These are phyloP conservation scores for Backusella morwellensis DNA, from an alignment of 192 early-diverging fungal genomes.

Conservation along the genomic window DNA sequence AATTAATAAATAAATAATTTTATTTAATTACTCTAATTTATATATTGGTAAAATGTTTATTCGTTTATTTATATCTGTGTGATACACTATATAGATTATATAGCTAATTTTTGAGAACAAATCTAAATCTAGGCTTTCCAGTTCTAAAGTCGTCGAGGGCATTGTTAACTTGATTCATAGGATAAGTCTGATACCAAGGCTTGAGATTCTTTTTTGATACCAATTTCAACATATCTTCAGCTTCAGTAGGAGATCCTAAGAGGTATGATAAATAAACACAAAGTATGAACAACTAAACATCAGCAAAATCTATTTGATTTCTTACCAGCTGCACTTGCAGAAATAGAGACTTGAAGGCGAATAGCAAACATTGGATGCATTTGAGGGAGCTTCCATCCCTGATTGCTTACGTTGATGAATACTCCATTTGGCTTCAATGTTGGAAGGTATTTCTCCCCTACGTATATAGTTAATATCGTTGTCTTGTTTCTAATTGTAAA, in stretches of 20 bases:
- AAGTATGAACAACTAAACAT: too few species aligned
- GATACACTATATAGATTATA: too few species aligned
- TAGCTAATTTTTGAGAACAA: constrained; percentile 64
- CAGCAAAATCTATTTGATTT: neutral
- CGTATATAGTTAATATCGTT: neutral
- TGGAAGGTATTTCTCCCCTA: constrained; percentile 5
- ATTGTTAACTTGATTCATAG: constrained; percentile 61
- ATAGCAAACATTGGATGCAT: neutral
- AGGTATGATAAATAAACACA: too few species aligned
- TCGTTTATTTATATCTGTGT: too few species aligned
- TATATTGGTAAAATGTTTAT: too few species aligned
- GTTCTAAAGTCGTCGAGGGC: constrained; percentile 59
- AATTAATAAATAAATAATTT: too few species aligned
- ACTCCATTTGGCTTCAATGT: constrained; percentile 40
- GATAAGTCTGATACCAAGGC: constrained; percentile 50
- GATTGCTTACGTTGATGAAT: constrained; percentile 35
- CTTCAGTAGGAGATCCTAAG: constrained; percentile 45
- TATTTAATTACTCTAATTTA: too few species aligned
- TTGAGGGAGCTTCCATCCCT: neutral
- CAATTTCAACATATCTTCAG: constrained; percentile 63
- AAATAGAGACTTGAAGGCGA: neutral
- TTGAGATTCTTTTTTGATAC: constrained; percentile 53
- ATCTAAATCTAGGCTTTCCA: constrained; percentile 65
- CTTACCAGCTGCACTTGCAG: constrained; percentile 26
- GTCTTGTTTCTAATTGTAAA: neutral